phyloP scores from a whole-genome alignment of 2,329 filamentous ascomycete species.

The Trichophyton simii region DNA sequence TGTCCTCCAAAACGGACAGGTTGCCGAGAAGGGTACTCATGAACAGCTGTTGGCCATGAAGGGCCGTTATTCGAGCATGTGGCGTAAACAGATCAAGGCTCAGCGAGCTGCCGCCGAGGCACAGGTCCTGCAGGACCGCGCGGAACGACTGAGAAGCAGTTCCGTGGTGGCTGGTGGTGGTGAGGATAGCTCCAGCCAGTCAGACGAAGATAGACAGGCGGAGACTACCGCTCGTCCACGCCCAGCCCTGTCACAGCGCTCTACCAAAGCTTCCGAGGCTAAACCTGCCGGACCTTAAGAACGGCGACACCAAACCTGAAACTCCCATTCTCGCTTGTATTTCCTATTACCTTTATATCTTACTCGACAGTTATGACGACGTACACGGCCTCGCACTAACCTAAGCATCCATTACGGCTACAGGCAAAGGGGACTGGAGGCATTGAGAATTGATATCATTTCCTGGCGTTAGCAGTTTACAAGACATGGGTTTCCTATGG shows the following conservation, averaged over 20 bases:
- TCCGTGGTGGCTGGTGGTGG: slow-evolving; percentile 25
- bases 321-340: background rate
- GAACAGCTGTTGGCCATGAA: slow-evolving; percentile 57
- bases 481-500: slow-evolving; percentile 3
- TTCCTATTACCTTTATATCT: background rate
- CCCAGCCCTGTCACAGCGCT: slow-evolving; percentile 8
- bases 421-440: slow-evolving; percentile 1
- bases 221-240: slow-evolving; percentile 7
- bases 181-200: slow-evolving; percentile 38
- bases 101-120: slow-evolving; percentile 56
- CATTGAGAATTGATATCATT: slow-evolving; percentile 5
- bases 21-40: slow-evolving; percentile 68
- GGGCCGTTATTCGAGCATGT: slow-evolving; percentile 72
- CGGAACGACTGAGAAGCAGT: slow-evolving; percentile 31
- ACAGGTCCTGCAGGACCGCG: slow-evolving; percentile 33
- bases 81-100: slow-evolving; percentile 75
- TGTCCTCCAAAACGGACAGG: slow-evolving; percentile 62
- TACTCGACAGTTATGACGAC: slow-evolving; percentile 1
- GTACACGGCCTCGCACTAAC: slow-evolving; percentile 1
- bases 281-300: background rate
- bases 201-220: slow-evolving; percentile 31
- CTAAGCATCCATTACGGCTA: slow-evolving; percentile 1
- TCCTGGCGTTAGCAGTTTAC: slow-evolving; percentile 1
- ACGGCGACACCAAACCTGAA: background rate
- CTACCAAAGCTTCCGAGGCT: slow-evolving; percentile 7